These are phyloP conservation scores for Venturia pyrina DNA, from an alignment of 2,329 filamentous ascomycete species.

Conservation along the genomic window DNA sequence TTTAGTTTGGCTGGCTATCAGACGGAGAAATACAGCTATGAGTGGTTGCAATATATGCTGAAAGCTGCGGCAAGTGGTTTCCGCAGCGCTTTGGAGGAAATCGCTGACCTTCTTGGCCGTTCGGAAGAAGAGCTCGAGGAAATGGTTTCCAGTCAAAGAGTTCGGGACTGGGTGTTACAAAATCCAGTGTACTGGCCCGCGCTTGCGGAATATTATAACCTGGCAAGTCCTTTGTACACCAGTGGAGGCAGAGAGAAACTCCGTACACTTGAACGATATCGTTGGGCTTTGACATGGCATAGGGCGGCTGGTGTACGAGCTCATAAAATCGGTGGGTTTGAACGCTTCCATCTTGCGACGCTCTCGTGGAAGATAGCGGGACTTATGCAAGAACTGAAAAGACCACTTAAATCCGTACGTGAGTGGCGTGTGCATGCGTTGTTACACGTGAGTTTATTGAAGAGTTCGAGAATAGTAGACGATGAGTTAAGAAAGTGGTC, in stretches of 20 bases:
- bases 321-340: neutral
- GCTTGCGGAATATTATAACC: neutral
- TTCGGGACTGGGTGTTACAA: neutral
- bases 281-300: neutral
- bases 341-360: neutral
- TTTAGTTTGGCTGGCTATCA: neutral
- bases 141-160: neutral
- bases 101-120: neutral
- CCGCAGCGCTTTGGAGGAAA: neutral
- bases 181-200: neutral
- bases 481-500: neutral
- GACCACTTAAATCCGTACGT: neutral
- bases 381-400: neutral
- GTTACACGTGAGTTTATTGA: neutral
- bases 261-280: neutral
- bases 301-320: neutral
- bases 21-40: neutral
- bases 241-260: neutral
- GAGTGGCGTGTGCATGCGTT: neutral
- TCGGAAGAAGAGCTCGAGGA: neutral
- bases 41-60: slow-evolving; percentile 9
- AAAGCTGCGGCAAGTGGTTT: slow-evolving; percentile 5
- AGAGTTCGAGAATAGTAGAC: neutral
- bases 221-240: neutral
- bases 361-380: neutral